These are phyloP conservation scores for Omphalotus olearius DNA, from an alignment of 1,284 basidiomycete species.

Conservation along the genomic window DNA sequence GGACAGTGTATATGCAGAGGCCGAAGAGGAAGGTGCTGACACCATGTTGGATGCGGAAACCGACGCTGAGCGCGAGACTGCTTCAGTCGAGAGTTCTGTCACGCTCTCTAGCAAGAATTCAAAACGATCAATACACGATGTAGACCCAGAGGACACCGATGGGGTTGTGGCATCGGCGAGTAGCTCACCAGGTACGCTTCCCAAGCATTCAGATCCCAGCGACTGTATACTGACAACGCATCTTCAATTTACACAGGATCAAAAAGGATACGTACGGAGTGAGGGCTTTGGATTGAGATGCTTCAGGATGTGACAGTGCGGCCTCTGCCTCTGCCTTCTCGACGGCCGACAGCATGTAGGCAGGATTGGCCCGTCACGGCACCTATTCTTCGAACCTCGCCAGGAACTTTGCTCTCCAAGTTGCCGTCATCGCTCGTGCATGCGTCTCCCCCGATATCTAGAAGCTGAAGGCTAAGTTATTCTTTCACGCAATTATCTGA, in stretches of 20 bases:
- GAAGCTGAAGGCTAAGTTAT: slow-evolving; percentile 12
- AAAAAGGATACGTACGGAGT: slow-evolving; percentile 13
- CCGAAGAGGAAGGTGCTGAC: slow-evolving; percentile 28
- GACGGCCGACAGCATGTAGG: neutral
- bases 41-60: slow-evolving; percentile 21
- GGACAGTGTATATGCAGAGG: slow-evolving; percentile 12
- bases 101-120: slow-evolving; percentile 44
- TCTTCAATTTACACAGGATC: slow-evolving; percentile 5
- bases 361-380: too few relatives aligned
- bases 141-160: slow-evolving; percentile 35
- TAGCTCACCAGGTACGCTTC: slow-evolving; percentile 43
- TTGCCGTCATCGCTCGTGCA: too few relatives aligned
- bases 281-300: neutral
- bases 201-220: neutral
- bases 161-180: slow-evolving; percentile 24
- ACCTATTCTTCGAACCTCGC: too few relatives aligned
- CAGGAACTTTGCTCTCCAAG: too few relatives aligned
- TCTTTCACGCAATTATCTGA: neutral
- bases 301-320: neutral
- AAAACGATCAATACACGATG: slow-evolving; percentile 46
- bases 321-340: neutral
- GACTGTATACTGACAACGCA: neutral
- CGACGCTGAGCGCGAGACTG: slow-evolving; percentile 26
- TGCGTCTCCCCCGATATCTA: too few relatives aligned
- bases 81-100: slow-evolving; percentile 34